Conservation (phyloP, 208 protist species). For the Leishmania arabica region DNA sequence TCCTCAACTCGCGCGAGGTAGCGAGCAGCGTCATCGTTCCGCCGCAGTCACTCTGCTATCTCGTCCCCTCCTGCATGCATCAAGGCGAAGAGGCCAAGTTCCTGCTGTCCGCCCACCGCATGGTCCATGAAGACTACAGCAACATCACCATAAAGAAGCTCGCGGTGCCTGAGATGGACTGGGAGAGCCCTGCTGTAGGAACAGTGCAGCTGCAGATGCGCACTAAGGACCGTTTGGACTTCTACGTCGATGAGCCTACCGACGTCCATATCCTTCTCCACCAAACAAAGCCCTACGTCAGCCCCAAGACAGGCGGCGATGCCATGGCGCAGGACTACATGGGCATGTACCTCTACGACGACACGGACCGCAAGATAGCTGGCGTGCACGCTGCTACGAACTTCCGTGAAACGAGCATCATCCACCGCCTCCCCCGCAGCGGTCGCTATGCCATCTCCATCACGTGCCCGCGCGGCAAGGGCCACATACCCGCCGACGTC, state of each 20-base stretch:
- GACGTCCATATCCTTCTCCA: constrained; percentile 76
- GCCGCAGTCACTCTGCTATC: constrained; percentile 65
- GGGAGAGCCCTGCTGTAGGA: constrained; percentile 40
- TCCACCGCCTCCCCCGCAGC: constrained; percentile 55
- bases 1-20: constrained; percentile 79
- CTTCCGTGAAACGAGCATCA: constrained; percentile 77
- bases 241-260: constrained; percentile 70
- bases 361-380: constrained; percentile 58
- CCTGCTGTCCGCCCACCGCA: constrained; percentile 50
- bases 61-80: constrained; percentile 72
- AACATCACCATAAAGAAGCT: constrained; percentile 52
- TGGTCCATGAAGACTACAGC: constrained; percentile 43
- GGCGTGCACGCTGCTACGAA: constrained; percentile 79
- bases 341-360: constrained; percentile 88
- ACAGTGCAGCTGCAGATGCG: constrained; percentile 45
- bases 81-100: constrained; percentile 50
- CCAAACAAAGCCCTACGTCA: constrained; percentile 59
- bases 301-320: constrained; percentile 50
- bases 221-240: constrained; percentile 75
- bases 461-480: constrained; percentile 68
- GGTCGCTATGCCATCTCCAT: constrained; percentile 74
- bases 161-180: constrained; percentile 44
- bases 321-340: constrained; percentile 78
- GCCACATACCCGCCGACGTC: constrained; percentile 43
- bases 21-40: constrained; percentile 62